A percentile compares a stretch with the other conserved stretches of the same genome.
Conservation (phyloP, 495 filamentous ascomycete genomes). For the Platismatia glauca region DNA sequence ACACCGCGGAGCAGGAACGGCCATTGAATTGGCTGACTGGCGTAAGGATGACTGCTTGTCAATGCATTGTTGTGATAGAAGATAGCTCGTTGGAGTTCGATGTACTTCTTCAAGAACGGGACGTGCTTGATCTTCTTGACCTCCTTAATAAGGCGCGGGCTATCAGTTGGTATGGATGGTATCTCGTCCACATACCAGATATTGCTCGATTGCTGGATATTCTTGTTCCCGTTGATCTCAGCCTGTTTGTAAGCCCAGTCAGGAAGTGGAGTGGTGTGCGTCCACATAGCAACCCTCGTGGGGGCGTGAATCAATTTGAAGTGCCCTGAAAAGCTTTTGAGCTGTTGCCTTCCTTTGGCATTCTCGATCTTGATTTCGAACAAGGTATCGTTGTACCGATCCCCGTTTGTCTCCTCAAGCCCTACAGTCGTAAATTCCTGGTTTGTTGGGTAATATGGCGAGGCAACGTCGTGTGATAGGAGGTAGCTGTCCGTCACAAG, state of each 20-base stretch:
- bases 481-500: conserved; percentile 79
- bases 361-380: conserved; percentile 90
- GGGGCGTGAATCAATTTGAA: conserved; percentile 93
- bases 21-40: conserved; percentile 93
- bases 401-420: conserved; percentile 61
- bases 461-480: conserved; percentile 96
- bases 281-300: conserved; percentile 98
- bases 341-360: conserved; percentile 71
- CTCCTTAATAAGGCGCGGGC: conserved; percentile 58
- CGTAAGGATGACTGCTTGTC: conserved; percentile 92
- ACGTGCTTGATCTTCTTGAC: conserved; percentile 69
- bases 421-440: conserved; percentile 91
- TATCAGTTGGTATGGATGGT: conserved; percentile 61
- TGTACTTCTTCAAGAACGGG: conserved; percentile 87
- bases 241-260: conserved; percentile 97
- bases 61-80: conserved; percentile 98
- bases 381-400: conserved; percentile 78
- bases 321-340: conserved; percentile 79
- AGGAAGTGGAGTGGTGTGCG: conserved; percentile 81
- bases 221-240: conserved; percentile 99
- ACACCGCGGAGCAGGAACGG: conserved; percentile 93
- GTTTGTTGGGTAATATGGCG: conserved; percentile 92
- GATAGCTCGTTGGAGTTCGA: conserved; percentile 95
- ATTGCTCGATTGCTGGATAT: conserved; percentile 79
- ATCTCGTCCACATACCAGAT: conserved; percentile 92